Percentiles rank a stretch among this genome's conserved stretches.
Conservation (phyloP, 495 filamentous ascomycete species). For the Aspergillus funiculosus region DNA sequence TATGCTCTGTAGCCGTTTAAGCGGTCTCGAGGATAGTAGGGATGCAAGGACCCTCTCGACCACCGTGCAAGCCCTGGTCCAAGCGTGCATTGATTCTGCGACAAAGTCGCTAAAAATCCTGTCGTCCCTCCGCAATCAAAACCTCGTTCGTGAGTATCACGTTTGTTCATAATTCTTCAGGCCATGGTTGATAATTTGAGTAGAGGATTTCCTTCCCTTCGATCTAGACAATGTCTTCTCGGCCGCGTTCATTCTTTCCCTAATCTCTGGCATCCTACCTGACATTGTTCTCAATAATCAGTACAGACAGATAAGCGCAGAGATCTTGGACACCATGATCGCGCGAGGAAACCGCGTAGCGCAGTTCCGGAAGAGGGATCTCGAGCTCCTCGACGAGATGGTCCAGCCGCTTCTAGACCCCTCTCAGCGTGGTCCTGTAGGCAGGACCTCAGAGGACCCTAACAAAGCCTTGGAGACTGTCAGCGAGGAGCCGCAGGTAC, state of each 20-base stretch:
- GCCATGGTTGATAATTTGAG: neutral
- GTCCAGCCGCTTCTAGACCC: slow-evolving; percentile 15
- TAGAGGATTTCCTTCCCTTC: slow-evolving; percentile 33
- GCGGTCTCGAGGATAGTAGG: slow-evolving; percentile 16
- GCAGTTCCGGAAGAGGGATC: slow-evolving; percentile 27
- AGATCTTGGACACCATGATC: slow-evolving; percentile 30
- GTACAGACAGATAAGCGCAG: slow-evolving; percentile 22
- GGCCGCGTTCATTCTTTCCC: slow-evolving; percentile 22
- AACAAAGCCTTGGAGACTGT: too few relatives aligned
- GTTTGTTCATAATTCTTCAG: slow-evolving; percentile 7
- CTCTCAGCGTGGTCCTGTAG: too few relatives aligned
- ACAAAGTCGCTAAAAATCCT: slow-evolving; percentile 25
- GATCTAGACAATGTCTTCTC: slow-evolving; percentile 30
- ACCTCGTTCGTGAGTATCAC: too few relatives aligned
- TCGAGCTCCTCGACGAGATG: slow-evolving; percentile 25
- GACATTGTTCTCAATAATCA: slow-evolving; percentile 18
- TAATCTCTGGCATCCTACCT: slow-evolving; percentile 24
- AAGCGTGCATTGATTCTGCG: slow-evolving; percentile 26
- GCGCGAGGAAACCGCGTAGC: slow-evolving; percentile 26
- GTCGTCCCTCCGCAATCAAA: slow-evolving; percentile 23
- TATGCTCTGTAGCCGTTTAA: slow-evolving; percentile 24
- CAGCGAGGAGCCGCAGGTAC: too few relatives aligned
- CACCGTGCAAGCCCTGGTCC: slow-evolving; percentile 24
- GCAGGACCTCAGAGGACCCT: too few relatives aligned
- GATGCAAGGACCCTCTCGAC: slow-evolving; percentile 16